Conservation (phyloP, 1,139 yeast genomes). For the Pneumocystis murina region DNA sequence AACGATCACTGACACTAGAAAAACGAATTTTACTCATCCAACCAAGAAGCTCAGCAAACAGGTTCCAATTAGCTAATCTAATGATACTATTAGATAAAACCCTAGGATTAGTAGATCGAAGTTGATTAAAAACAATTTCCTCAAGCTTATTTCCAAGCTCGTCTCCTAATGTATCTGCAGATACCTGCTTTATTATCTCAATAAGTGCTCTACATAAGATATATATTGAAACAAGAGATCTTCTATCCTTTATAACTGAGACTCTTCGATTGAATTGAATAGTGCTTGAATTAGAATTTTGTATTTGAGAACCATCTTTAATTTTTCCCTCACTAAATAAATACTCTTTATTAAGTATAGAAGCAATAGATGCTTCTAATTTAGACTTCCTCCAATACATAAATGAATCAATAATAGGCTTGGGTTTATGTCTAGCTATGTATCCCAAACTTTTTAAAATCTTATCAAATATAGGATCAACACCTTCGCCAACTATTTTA, state of each 20-base stretch:
- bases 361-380: constrained; percentile 69
- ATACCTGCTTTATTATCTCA: constrained; percentile 81
- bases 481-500: constrained; percentile 72
- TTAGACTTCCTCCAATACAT: constrained; percentile 96
- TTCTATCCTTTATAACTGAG: constrained; percentile 67
- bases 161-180: constrained; percentile 55
- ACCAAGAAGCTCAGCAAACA: constrained; percentile 79
- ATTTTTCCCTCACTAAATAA: constrained; percentile 20
- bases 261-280: neutral
- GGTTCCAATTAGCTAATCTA: constrained; percentile 84
- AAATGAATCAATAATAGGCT: constrained; percentile 91
- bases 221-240: constrained; percentile 72
- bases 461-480: constrained; percentile 72
- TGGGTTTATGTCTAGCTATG: constrained; percentile 78
- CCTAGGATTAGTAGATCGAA: constrained; percentile 74
- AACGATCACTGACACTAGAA: constrained; percentile 77
- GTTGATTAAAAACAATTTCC: constrained; percentile 82
- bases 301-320: constrained; percentile 16
- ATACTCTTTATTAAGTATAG: constrained; percentile 38
- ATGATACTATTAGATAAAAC: constrained; percentile 51
- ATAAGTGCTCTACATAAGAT: constrained; percentile 85
- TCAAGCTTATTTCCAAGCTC: constrained; percentile 75
- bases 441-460: constrained; percentile 76
- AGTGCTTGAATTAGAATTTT: constrained; percentile 1
- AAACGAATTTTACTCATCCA: constrained; percentile 77